phyloP scores from a whole-genome alignment of 441 rosid species.

The Caryocar brasiliense region DNA sequence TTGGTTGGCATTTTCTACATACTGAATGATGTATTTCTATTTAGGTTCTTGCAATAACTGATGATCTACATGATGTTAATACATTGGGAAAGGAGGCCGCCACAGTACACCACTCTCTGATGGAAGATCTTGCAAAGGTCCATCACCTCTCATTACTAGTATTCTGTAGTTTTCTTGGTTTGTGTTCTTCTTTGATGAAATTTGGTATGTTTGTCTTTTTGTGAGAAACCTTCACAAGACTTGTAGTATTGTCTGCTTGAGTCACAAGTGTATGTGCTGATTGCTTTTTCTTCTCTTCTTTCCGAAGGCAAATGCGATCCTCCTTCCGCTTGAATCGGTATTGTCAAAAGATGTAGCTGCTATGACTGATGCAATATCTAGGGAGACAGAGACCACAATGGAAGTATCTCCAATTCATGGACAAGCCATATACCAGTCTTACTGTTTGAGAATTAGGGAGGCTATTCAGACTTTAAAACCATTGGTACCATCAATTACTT shows the following conservation, averaged over 20 bases:
- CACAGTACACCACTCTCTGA: constrained; percentile 56
- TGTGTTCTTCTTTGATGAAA: neutral
- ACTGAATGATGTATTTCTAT: constrained; percentile 19
- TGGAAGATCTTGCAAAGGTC: constrained; percentile 85
- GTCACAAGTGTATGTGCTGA: constrained; percentile 11
- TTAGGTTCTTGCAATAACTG: constrained; percentile 87
- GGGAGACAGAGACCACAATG: constrained; percentile 64
- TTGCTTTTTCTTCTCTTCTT: constrained; percentile 11
- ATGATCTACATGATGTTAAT: constrained; percentile 85
- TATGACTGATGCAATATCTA: constrained; percentile 73
- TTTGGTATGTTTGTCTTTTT: neutral
- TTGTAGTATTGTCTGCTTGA: no score
- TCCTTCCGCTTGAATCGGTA: constrained; percentile 69
- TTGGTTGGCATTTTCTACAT: constrained; percentile 1
- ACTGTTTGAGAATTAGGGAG: constrained; percentile 66
- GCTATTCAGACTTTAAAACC: constrained; percentile 60
- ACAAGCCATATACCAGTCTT: constrained; percentile 88
- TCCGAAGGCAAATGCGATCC: constrained; percentile 68
- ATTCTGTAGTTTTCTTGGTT: constrained; percentile 6
- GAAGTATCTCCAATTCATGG: constrained; percentile 89
- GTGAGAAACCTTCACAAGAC: no score
- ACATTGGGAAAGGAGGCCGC: constrained; percentile 86
- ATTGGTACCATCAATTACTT: constrained; percentile 45
- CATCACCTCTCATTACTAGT: constrained; percentile 5
- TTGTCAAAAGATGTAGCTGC: constrained; percentile 85